Conservation (phyloP, 2,329 filamentous ascomycete genomes). For the Lachnellula arida region DNA sequence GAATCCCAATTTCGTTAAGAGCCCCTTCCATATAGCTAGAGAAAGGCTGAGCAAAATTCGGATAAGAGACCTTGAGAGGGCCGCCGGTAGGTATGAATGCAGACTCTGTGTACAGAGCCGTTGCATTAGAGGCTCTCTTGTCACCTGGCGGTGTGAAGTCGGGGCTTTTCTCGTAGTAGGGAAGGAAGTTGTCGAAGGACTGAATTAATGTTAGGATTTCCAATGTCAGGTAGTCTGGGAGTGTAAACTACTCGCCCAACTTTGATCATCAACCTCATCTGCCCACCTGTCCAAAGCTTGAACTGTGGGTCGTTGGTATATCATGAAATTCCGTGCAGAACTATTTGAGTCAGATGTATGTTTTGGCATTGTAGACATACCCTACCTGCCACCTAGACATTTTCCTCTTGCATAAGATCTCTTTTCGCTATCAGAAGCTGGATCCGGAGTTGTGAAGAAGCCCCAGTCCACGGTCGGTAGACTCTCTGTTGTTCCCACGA, state of each 20-base stretch:
- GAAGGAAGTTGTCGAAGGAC: conserved; percentile 40
- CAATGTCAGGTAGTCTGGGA: too few species aligned
- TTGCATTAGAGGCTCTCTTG: conserved; percentile 12
- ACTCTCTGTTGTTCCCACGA: background rate
- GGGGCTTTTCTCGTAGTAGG: conserved; percentile 39
- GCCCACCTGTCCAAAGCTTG: conserved; percentile 39
- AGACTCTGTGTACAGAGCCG: background rate
- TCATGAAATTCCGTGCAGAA: conserved; percentile 34
- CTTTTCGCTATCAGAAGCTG: conserved; percentile 3
- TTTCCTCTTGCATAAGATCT: conserved; percentile 9
- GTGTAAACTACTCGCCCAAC: too few species aligned
- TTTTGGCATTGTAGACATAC: background rate
- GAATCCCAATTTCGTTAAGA: conserved; percentile 38
- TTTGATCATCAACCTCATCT: conserved; percentile 34
- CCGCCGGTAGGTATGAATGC: background rate
- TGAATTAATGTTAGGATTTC: conserved; percentile 14
- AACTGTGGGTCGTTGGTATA: conserved; percentile 9
- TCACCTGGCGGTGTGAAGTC: conserved; percentile 23
- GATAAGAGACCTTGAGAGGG: background rate
- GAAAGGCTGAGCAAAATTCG: conserved; percentile 10
- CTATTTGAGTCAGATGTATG: conserved; percentile 1
- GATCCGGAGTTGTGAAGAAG: conserved; percentile 8
- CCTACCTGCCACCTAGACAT: conserved; percentile 6
- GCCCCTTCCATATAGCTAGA: conserved; percentile 26
- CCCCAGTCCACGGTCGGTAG: conserved; percentile 1